phyloP scores from a whole-genome alignment of 148 eudicot genomes.

The Arbutus unedo region DNA sequence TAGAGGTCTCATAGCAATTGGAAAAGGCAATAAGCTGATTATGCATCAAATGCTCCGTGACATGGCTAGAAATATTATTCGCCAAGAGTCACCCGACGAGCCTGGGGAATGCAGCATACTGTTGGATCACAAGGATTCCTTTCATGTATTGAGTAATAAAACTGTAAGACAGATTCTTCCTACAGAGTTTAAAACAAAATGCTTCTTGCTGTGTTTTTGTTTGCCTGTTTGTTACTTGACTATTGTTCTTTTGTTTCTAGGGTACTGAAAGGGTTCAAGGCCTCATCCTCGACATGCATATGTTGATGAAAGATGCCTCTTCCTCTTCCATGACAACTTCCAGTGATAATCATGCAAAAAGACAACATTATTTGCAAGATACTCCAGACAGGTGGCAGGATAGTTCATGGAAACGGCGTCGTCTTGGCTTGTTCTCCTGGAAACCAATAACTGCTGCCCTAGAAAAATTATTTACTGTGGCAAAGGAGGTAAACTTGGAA shows the following conservation, averaged over 20 bases:
- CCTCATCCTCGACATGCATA: neutral
- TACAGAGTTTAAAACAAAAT: too few relatives aligned
- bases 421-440: conserved; percentile 4
- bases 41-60: conserved; percentile 7
- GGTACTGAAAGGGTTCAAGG: neutral
- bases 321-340: neutral
- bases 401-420: conserved; percentile 4
- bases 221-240: neutral
- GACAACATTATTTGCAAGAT: neutral
- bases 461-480: neutral
- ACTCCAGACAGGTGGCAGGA: neutral
- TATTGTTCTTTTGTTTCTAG: neutral
- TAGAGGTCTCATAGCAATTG: conserved; percentile 9
- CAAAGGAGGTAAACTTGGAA: neutral
- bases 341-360: neutral
- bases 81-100: conserved; percentile 7
- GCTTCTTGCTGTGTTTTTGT: neutral
- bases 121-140: conserved; percentile 1
- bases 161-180: neutral
- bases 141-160: neutral
- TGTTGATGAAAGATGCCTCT: neutral
- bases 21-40: neutral
- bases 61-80: conserved; percentile 5
- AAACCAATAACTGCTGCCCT: neutral
- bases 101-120: conserved; percentile 12